Evolutionary conservation across 805 yeast genomes (phyloP).

Genomic region (Metschnikowia henanensis): DNA sequence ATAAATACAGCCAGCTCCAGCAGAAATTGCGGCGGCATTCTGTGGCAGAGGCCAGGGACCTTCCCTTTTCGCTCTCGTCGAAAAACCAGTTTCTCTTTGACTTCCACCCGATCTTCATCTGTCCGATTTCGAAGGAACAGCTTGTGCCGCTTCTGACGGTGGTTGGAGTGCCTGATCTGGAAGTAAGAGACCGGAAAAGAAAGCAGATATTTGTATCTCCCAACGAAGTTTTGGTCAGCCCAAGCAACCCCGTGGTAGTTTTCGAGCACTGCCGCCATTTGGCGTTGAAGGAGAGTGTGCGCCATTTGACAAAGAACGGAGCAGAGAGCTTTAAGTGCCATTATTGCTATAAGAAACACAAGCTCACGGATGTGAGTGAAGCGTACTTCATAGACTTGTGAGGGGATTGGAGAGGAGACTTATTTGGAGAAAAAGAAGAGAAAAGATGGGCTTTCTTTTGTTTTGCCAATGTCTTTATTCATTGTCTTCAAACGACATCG

Average conservation of each 20-base stretch:
- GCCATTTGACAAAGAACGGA: slow-evolving; percentile 40
- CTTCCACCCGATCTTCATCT: slow-evolving; percentile 46
- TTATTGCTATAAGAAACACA: slow-evolving; percentile 46
- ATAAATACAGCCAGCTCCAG: slow-evolving; percentile 41
- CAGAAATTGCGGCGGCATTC: slow-evolving; percentile 22
- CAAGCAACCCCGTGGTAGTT: slow-evolving; percentile 41
- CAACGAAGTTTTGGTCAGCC: slow-evolving; percentile 14
- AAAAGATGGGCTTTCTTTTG: background rate
- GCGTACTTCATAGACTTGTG: slow-evolving; percentile 41
- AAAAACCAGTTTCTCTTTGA: slow-evolving; percentile 38
- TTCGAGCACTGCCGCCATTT: slow-evolving; percentile 42
- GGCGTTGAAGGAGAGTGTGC: slow-evolving; percentile 42
- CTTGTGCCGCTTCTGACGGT: slow-evolving; percentile 31
- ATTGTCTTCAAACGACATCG: too few species aligned
- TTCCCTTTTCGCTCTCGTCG: slow-evolving; percentile 44
- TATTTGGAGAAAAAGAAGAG: too few species aligned
- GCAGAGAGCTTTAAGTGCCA: slow-evolving; percentile 44
- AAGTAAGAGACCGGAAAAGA: slow-evolving; percentile 11
- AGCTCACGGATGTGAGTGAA: slow-evolving; percentile 37
- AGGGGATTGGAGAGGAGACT: too few species aligned
- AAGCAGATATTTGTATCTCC: slow-evolving; percentile 12
- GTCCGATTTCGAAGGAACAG: slow-evolving; percentile 47
- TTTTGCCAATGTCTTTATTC: too few species aligned
- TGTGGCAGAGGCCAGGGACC: slow-evolving; percentile 26
- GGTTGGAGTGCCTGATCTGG: slow-evolving; percentile 12